Percentiles rank a stretch among this genome's conserved stretches.
Evolutionary conservation across 148 eudicot species (phyloP).

Genomic region (Chenopodium quinoa): DNA sequence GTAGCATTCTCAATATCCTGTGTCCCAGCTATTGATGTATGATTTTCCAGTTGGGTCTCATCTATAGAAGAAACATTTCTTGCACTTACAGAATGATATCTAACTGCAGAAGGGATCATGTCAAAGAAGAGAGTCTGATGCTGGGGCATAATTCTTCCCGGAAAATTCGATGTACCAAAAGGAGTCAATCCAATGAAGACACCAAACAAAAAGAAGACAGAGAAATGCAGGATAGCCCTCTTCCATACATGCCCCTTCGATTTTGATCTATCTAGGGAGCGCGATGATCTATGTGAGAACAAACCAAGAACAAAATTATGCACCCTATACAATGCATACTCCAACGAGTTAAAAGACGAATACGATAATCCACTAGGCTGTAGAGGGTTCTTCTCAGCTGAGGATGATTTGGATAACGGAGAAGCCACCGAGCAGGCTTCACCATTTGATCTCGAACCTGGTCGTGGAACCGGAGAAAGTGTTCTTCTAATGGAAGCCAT

Average conservation of each 20-base stretch:
- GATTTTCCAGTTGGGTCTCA: constrained; percentile 19
- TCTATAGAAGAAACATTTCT: constrained; percentile 30
- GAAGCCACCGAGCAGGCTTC: constrained; percentile 66
- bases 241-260: constrained; percentile 58
- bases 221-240: constrained; percentile 54
- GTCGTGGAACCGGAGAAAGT: constrained; percentile 72
- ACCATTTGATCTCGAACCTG: constrained; percentile 47
- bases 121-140: constrained; percentile 47
- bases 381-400: constrained; percentile 40
- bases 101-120: constrained; percentile 37
- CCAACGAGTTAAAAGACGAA: constrained; percentile 44
- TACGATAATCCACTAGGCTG: constrained; percentile 35
- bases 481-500: constrained; percentile 85
- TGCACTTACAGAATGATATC: constrained; percentile 28
- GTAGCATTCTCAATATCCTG: constrained; percentile 24
- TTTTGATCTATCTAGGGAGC: constrained; percentile 58
- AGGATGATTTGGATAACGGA: constrained; percentile 68
- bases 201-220: constrained; percentile 59
- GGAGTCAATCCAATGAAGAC: constrained; percentile 67
- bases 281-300: constrained; percentile 58
- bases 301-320: constrained; percentile 52
- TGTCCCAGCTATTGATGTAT: constrained; percentile 9
- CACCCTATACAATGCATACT: constrained; percentile 52
- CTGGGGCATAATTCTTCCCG: constrained; percentile 44
- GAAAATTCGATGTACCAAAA: constrained; percentile 43